Percentiles rank a stretch among this genome's conserved stretches.
Conservation (phyloP, 148 eudicot genomes). For the Chenopodium quinoa region DNA sequence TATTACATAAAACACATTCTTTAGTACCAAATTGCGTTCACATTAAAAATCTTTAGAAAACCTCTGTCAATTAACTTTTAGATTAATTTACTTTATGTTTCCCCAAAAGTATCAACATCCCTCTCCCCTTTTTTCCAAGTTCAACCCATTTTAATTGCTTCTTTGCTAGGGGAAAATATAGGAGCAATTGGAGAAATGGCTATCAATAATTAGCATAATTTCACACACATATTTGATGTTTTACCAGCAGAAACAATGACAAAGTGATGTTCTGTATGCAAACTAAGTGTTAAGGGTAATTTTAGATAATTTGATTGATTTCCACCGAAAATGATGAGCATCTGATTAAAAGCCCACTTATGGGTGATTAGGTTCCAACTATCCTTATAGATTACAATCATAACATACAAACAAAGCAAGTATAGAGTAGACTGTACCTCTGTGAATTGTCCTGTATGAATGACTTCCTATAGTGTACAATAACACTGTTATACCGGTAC, state of each 20-base stretch:
- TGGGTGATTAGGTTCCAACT: neutral
- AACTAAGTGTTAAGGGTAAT: neutral
- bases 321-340: neutral
- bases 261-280: neutral
- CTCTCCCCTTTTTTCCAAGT: neutral
- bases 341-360: neutral
- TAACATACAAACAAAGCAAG: neutral
- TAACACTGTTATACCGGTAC: conserved; percentile 82
- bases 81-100: too few species aligned
- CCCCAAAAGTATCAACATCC: neutral
- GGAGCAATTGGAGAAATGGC: neutral
- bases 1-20: neutral
- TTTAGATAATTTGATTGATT: too few species aligned
- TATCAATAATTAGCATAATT: neutral
- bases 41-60: neutral
- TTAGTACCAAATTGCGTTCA: neutral
- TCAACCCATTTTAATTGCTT: neutral
- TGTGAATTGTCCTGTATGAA: conserved; percentile 95
- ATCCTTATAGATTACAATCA: neutral
- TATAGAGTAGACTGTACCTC: conserved; percentile 44
- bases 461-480: conserved; percentile 84
- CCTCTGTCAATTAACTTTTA: neutral
- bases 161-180: neutral
- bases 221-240: neutral
- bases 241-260: neutral